Evolutionary conservation across 2,329 filamentous ascomycete species (phyloP), one percentile per base, ranked within the genome.

Genomic region (Penicillium digitatum): DNA sequence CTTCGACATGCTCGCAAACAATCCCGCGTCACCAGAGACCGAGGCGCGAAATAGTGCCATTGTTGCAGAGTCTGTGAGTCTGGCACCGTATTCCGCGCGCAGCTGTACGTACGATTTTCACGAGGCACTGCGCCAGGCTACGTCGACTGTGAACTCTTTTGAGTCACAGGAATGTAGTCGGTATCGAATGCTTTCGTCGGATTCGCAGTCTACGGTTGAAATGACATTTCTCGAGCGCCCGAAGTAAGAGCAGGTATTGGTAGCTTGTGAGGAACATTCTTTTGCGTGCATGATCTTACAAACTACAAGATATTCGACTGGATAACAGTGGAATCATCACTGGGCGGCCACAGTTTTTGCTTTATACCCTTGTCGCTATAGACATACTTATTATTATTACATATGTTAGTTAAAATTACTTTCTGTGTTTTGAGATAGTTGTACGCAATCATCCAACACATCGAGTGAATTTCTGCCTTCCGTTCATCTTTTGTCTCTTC

Each of bases 101-200:
- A 51, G 43, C 5, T 57, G 52, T 14, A 60, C 61, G 0, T 48
- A 42, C n/a, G 56, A 61, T 12, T 63, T 63, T 10, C 61, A 62
- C 27, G 50, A 61, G 27, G 60, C 56, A 2, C 20, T 63, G 16
- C 56, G 56, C 3, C 48, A 63, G 26, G 58, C 61, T 1, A 35
- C 48, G 0, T 58, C 52, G 2, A 55, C 42, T 22, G 59, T 59
- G 12, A 49, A 50, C 22, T 48, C 52, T 1, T 26, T 45, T 24
- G 29, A 45, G 1, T 40, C 38, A 5, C 37, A 48, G 11, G 24
- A 12, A 14, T n/a, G 12, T 39, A 8, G 2, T 29, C 34, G 43
- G 5, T 12, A 45, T 6, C 55, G 35, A 9, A 34, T 54, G n/a
- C 54, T 48, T 3, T 52, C 48, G n/a, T 39, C 35, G 2, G 52